These are phyloP conservation scores for Malassezia vespertilionis DNA, from an alignment of 1,284 basidiomycete species.

Conservation along the genomic window DNA sequence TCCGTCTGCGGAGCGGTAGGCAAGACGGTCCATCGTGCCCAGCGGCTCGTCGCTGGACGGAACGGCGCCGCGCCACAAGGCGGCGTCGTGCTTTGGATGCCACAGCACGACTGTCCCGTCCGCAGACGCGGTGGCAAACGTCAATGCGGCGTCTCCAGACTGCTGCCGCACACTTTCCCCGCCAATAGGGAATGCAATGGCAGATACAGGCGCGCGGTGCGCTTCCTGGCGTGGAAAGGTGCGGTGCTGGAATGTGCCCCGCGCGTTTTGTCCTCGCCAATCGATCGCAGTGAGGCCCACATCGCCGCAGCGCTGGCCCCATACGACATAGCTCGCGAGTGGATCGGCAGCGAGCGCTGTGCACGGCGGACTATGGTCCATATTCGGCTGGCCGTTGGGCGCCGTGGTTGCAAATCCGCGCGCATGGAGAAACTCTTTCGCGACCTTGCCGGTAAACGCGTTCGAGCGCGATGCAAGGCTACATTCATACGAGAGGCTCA, in stretches of 20 bases:
- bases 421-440: constrained; percentile 64
- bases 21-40: constrained; percentile 20
- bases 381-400: constrained; percentile 65
- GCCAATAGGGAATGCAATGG: constrained; percentile 31
- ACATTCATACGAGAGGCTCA: constrained; percentile 60
- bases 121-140: constrained; percentile 36
- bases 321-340: constrained; percentile 60
- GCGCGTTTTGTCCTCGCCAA: constrained; percentile 36
- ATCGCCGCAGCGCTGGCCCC: constrained; percentile 65
- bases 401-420: constrained; percentile 55
- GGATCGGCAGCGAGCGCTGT: constrained; percentile 55
- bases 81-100: constrained; percentile 25
- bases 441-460: constrained; percentile 58
- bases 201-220: constrained; percentile 28
- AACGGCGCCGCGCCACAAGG: constrained; percentile 26
- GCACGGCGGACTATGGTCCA: constrained; percentile 63
- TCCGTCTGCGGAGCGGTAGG: constrained; percentile 29
- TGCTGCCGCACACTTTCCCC: constrained; percentile 33
- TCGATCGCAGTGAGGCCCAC: constrained; percentile 55
- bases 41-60: constrained; percentile 3
- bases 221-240: constrained; percentile 24
- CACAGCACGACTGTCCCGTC: constrained; percentile 42
- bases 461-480: constrained; percentile 65
- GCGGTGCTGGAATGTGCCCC: constrained; percentile 28
- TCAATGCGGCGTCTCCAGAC: constrained; percentile 30